Percentiles rank a stretch among this genome's conserved stretches.
Conservation (phyloP, 1,284 basidiomycete species). For the Apiotrichum sp. region DNA sequence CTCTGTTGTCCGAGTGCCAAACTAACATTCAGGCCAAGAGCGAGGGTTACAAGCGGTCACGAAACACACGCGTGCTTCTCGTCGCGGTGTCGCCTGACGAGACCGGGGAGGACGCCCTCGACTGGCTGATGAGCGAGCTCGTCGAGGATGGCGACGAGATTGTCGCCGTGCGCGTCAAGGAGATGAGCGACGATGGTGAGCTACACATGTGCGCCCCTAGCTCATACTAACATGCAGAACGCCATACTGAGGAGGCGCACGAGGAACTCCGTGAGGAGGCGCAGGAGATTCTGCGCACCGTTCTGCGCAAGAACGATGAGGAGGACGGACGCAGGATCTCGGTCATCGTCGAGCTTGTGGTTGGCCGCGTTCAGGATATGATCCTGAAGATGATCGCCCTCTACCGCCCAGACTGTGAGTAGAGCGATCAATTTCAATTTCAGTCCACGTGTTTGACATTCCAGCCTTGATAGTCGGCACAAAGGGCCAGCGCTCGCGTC, state of each 20-base stretch:
- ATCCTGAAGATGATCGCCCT: slow-evolving; percentile 89
- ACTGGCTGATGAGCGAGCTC: slow-evolving; percentile 80
- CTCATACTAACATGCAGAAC: slow-evolving; percentile 50
- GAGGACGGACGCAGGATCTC: slow-evolving; percentile 80
- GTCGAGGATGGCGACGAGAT: slow-evolving; percentile 92
- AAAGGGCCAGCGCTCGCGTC: slow-evolving; percentile 61
- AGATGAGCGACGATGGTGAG: slow-evolving; percentile 68
- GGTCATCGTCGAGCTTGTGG: slow-evolving; percentile 88
- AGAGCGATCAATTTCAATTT: too few relatives aligned
- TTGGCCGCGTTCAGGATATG: slow-evolving; percentile 79
- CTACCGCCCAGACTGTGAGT: slow-evolving; percentile 77
- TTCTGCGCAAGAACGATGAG: slow-evolving; percentile 76
- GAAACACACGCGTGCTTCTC: slow-evolving; percentile 81
- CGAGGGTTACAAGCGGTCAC: slow-evolving; percentile 69
- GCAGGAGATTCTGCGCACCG: slow-evolving; percentile 67
- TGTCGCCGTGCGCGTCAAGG: slow-evolving; percentile 83
- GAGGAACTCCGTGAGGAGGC: slow-evolving; percentile 83
- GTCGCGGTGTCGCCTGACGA: slow-evolving; percentile 86
- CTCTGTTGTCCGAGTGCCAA: too few relatives aligned
- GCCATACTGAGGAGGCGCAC: slow-evolving; percentile 54
- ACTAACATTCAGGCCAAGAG: slow-evolving; percentile 60
- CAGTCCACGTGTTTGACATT: neutral
- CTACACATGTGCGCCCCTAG: neutral
- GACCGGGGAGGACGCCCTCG: slow-evolving; percentile 73
- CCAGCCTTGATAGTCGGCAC: slow-evolving; percentile 80